These are phyloP conservation scores for Venustampulla echinocandica DNA, from an alignment of 495 filamentous ascomycete species.

Conservation along the genomic window DNA sequence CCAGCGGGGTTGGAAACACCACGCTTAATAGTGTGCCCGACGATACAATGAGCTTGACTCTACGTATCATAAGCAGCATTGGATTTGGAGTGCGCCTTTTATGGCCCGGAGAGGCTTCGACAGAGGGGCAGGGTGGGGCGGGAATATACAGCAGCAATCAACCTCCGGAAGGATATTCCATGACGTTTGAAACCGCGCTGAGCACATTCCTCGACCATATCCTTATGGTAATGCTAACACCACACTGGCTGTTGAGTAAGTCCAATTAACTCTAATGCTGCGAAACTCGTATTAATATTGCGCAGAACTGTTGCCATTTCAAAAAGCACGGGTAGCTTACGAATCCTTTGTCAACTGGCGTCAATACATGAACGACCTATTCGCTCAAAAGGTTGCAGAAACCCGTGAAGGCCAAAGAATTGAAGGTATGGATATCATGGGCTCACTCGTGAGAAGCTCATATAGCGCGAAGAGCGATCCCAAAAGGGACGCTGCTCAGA, in stretches of 20 bases:
- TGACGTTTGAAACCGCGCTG: conserved; percentile 41
- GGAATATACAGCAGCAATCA: conserved; percentile 29
- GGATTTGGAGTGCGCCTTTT: conserved; percentile 52
- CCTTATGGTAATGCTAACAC: conserved; percentile 42
- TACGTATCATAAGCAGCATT: conserved; percentile 60
- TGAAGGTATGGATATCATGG: conserved; percentile 58
- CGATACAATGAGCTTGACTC: conserved; percentile 53
- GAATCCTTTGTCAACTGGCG: conserved; percentile 50
- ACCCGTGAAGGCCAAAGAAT: conserved; percentile 15
- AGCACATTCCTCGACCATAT: conserved; percentile 28
- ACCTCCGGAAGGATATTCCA: conserved; percentile 42
- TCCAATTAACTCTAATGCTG: no score
- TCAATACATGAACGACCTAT: conserved; percentile 56
- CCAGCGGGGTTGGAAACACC: conserved; percentile 17
- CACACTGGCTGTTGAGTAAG: conserved; percentile 36
- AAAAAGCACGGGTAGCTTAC: conserved; percentile 37
- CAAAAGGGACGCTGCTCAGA: background rate
- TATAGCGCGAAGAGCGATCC: conserved; percentile 26
- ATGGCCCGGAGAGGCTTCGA: conserved; percentile 36
- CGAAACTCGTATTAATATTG: no score
- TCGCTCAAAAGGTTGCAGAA: conserved; percentile 39
- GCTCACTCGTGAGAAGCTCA: conserved; percentile 40
- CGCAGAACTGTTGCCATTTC: conserved; percentile 40
- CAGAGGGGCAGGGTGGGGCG: conserved; percentile 27
- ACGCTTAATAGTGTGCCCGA: conserved; percentile 43